Evolutionary conservation across 1,284 basidiomycete genomes (phyloP), one percentile per base, ranked within the genome.

Genomic region (Malassezia equina): DNA sequence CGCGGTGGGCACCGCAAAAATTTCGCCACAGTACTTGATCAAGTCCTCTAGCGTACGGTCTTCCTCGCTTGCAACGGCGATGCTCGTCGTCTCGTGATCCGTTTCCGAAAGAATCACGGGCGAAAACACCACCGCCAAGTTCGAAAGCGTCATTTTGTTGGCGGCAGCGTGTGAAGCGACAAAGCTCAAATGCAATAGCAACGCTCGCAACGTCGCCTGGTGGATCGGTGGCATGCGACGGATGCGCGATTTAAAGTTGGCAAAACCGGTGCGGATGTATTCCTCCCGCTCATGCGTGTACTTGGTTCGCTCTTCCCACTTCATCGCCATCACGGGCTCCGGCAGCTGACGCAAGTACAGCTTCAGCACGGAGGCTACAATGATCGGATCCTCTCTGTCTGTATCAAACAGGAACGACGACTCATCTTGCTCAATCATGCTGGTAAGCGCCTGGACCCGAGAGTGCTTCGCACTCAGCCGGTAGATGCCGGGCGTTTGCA

Each of bases 71-170:
- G 65, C 67, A 6, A 68, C 64, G 2, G 68, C 65, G 5, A 73
- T 51, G 36, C 61, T 65, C 4, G 66, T 70, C 3, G 64, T 62
- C 40, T 65, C 67, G 42, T 64, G 61, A 25, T 65, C 63, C 2
- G 63, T 61, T 32, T 75, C 67, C 25, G 65, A 65, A 27, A 69
- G 59, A 1, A 75, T 55, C 11, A 66, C 69, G 13, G 69, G 71
- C 13, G 69, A 69, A 32, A 74, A 73, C 48, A 75, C 69, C 15
- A 75, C 60, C 25, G 67, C 64, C 4, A 75, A 64, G 62, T 76
- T 76, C 61, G 86, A 86, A 0, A 85, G 79, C 60, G 90, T 88
- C 93, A 98, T 98, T 77, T 94, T 95, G 76, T 94, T 96, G 73
- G 81, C 81, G 19, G 83, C 81, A 4, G 81, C 79, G 47, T 81